phyloP scores from a whole-genome alignment of 805 yeast genomes.

The Wickerhamomyces hampshirensis region DNA sequence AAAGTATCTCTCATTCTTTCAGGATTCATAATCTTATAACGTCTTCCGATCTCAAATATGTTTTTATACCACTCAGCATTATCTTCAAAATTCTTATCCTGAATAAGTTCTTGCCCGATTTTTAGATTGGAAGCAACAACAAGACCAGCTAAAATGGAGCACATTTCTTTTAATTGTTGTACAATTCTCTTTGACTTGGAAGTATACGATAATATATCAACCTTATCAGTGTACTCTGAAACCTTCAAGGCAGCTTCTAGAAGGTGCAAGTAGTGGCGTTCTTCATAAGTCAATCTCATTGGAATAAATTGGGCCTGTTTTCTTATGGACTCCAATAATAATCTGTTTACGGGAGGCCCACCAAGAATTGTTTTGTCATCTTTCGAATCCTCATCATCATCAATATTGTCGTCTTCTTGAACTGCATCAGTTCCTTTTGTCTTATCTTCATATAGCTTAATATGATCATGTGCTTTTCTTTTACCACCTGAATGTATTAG shows the following conservation, averaged over 20 bases:
- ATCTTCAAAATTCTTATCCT: constrained; percentile 61
- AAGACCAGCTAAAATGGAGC: constrained; percentile 73
- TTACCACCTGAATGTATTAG: constrained; percentile 68
- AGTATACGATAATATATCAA: constrained; percentile 61
- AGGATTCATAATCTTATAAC: constrained; percentile 82
- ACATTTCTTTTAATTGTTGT: constrained; percentile 66
- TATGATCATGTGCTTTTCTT: constrained; percentile 40
- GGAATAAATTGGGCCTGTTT: constrained; percentile 56
- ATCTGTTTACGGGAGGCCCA: constrained; percentile 5
- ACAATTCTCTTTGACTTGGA: constrained; percentile 70
- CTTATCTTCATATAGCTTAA: constrained; percentile 23
- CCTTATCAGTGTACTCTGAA: constrained; percentile 75
- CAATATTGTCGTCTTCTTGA: constrained; percentile 18
- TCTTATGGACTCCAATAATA: constrained; percentile 26
- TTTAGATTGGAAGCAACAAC: constrained; percentile 76
- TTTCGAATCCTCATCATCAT: constrained; percentile 15
- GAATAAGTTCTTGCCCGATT: constrained; percentile 57
- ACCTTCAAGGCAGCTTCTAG: constrained; percentile 76
- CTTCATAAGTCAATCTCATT: constrained; percentile 60
- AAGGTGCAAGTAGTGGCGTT: constrained; percentile 60
- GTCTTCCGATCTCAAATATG: constrained; percentile 72
- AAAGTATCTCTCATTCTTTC: constrained; percentile 74
- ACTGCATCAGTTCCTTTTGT: constrained; percentile 9
- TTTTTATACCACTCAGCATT: constrained; percentile 70
- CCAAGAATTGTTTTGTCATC: constrained; percentile 1